Percentiles rank a stretch among this genome's conserved stretches.
Conservation (phyloP, 2,329 filamentous ascomycete genomes). For the Colletotrichum liaoningense region DNA sequence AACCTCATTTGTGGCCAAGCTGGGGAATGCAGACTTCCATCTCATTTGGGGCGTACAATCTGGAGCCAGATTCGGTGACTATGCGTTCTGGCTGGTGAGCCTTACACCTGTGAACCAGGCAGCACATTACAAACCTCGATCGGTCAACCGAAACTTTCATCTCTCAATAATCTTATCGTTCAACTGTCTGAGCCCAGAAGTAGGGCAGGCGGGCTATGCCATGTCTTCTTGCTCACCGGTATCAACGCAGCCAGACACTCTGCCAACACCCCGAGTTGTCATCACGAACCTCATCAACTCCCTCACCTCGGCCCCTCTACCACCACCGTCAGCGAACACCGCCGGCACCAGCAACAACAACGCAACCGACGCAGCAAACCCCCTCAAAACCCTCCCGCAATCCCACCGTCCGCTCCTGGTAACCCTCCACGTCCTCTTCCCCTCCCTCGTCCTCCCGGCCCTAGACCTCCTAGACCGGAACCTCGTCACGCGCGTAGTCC, state of each 20-base stretch:
- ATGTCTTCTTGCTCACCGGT: not conserved
- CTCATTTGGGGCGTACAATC: not conserved
- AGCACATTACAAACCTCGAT: not conserved
- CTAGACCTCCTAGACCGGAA: conserved; percentile 87
- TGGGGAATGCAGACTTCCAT: not conserved
- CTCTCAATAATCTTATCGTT: not conserved
- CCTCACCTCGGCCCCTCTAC: conserved; percentile 47
- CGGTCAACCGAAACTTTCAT: not conserved
- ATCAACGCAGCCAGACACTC: conserved; percentile 25
- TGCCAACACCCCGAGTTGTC: conserved; percentile 55
- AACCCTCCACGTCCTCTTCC: conserved; percentile 87
- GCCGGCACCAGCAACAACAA: not conserved
- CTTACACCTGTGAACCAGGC: not conserved
- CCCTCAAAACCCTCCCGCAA: conserved; percentile 45
- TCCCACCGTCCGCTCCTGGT: conserved; percentile 70
- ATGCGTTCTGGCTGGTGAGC: not conserved
- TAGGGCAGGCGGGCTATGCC: not conserved
- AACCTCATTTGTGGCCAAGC: not conserved
- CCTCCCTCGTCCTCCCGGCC: conserved; percentile 82
- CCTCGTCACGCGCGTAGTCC: conserved; percentile 71
- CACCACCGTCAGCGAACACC: not conserved
- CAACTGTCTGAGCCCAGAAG: no score
- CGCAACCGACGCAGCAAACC: conserved; percentile 34
- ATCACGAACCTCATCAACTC: conserved; percentile 61
- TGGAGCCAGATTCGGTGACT: not conserved